Evolutionary conservation across 805 yeast genomes (phyloP), one percentile per base, ranked within the genome.

Genomic region (Candida ficus): DNA sequence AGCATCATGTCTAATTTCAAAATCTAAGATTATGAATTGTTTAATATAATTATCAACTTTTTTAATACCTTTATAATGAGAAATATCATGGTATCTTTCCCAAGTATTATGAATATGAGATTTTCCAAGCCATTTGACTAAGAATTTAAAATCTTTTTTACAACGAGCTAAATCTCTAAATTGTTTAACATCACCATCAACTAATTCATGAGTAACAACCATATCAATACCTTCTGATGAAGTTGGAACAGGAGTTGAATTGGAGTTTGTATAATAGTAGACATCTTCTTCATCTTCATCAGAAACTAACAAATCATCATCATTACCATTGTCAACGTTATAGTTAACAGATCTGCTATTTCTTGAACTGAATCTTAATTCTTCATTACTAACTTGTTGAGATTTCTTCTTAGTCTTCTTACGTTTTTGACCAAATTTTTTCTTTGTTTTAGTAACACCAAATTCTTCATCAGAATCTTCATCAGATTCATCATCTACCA

Each of bases 61-160:
- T 60, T 95, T 86, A 50, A 76, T 69, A 32, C 99, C 99, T 58
- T 81, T 81, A 46, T 70, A 61, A 7, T 66, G 63, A 19, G 49
- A 39, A n/a, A 71, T 50, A 20, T 56, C 57, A 16, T 63, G 59
- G 63, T 83, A 89, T 2, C 75, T 60, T 58, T 90, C 96, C 97
- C 97, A 93, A 0, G 96, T 82, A 61, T 91, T 93, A 64, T 93
- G 99, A 46, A 93, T 69, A 65, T 93, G 98, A 12, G 97, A 85
- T 46, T 78, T 70, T 39, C 76, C 86, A 16, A 75, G 70, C 99
- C 99, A 93, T 64, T 93, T 93, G 52, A 93, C 74, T 50, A 77
- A 65, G 37, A 76, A 72, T 49, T 74, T 76, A 53, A 70, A 81
- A 44, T 76, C 78, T 38, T 66, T 65, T 51, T 82, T 83, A 31